These are phyloP conservation scores for Stagonosporopsis rhizophila DNA, from an alignment of 2,329 filamentous ascomycete genomes.

Conservation along the genomic window DNA sequence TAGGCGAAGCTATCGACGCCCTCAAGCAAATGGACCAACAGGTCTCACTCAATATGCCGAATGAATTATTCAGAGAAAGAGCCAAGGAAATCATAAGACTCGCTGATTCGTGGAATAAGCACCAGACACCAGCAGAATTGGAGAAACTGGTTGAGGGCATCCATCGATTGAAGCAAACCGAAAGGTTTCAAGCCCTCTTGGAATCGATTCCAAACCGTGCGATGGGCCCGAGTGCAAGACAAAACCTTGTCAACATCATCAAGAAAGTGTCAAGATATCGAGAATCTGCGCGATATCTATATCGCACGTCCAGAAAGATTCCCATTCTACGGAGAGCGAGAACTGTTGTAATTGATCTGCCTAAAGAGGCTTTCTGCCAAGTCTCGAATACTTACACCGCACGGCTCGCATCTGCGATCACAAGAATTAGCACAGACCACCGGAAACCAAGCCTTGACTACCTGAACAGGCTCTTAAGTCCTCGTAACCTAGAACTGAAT, in stretches of 20 bases:
- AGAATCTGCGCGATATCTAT: constrained; percentile 25
- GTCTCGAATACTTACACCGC: neutral
- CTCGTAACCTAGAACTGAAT: neutral
- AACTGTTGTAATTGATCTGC: neutral
- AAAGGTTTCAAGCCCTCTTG: constrained; percentile 15
- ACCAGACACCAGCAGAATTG: neutral
- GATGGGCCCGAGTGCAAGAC: constrained; percentile 21
- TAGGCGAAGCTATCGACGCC: neutral
- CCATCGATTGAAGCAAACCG: constrained; percentile 21
- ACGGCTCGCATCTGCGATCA: neutral
- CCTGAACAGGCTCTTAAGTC: neutral
- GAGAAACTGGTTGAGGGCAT: neutral
- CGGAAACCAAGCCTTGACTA: neutral
- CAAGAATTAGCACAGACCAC: neutral
- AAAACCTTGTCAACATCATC: constrained; percentile 22
- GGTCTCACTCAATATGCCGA: neutral
- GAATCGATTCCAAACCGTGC: constrained; percentile 19
- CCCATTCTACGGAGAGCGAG: neutral
- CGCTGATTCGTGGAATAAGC: neutral
- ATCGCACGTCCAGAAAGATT: constrained; percentile 14
- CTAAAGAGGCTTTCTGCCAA: neutral
- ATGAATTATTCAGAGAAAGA: neutral
- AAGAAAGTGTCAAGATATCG: constrained; percentile 27
- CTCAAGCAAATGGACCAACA: neutral
- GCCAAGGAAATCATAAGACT: neutral